Evolutionary conservation across 805 yeast species (phyloP), one percentile per base, ranked within the genome.

Genomic region (Candida orba): DNA sequence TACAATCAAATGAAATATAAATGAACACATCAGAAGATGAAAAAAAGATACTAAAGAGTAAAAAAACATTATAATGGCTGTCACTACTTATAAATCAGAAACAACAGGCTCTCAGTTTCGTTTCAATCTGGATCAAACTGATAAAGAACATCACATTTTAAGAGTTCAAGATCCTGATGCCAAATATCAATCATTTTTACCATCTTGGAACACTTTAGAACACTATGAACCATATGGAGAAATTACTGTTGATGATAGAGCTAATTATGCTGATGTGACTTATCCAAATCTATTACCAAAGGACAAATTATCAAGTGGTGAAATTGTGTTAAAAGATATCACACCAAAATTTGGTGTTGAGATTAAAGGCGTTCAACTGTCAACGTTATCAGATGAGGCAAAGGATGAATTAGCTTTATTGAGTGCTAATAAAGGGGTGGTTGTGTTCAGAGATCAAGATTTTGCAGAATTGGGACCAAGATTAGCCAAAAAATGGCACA

Each of bases 271-370:
- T 27, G 52, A 54, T 37, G 41, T 51, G 12, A 36, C 18, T 5
- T 55, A 53, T 29, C 45, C 52, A 15, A 52, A 54, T 27, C 35
- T 57, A n/a, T 41, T 56, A n/a, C 51, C 70, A 15, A 34, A 25
- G 8, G 47, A 46, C 3, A 43, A 40, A 20, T 13, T 43, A 8
- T 29, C 23, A 13, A 33, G 42, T 35, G 47, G 44, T n/a, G 41
- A 39, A 15, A 46, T 46, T 25, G 37, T 18, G 14, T 6, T 43
- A 12, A 46, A 46, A 23, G 3, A 30, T 12, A 37, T 83, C 37
- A 78, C 85, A 2, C 89, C 90, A 23, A 81, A 76, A 55, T 65
- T 84, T 42, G 91, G 90, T 29, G 66, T 79, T 17, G 84, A 76
- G 48, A 63, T 84, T 39, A 61, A 58, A 17, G 81, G 80, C 33